Evolutionary conservation across 2,329 filamentous ascomycete genomes (phyloP).

Genomic region (Trichoderma sp.): DNA sequence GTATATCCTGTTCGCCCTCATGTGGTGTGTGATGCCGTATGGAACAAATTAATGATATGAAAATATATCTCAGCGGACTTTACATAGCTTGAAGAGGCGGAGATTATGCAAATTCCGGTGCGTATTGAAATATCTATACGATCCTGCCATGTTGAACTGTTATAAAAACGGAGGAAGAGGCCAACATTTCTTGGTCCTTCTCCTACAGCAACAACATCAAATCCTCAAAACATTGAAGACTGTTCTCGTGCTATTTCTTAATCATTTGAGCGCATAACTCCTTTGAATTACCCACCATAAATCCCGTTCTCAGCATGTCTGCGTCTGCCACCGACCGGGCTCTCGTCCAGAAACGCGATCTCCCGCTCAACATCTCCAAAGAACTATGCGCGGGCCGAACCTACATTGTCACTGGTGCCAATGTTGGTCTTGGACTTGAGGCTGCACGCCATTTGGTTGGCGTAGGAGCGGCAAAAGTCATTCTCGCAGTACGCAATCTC

Average conservation of each 20-base stretch:
- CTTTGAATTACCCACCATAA: not conserved
- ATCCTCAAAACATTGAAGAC: too few species aligned
- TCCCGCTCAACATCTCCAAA: not conserved
- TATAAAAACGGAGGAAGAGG: not conserved
- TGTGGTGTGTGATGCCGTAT: not conserved
- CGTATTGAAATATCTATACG: not conserved
- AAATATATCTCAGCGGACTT: not conserved
- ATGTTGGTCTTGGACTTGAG: conserved; percentile 42
- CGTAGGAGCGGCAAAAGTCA: conserved; percentile 42
- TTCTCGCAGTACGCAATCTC: conserved; percentile 42
- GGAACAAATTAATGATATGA: not conserved
- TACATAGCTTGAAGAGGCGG: not conserved
- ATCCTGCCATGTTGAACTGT: not conserved
- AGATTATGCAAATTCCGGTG: not conserved
- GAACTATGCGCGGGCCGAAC: conserved; percentile 7
- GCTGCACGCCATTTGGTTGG: conserved; percentile 41
- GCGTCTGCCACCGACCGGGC: not conserved
- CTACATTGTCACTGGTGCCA: conserved; percentile 43
- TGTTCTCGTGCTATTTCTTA: not conserved
- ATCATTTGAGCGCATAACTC: not conserved
- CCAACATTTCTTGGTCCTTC: not conserved
- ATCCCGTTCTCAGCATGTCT: not conserved
- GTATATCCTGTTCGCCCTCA: not conserved
- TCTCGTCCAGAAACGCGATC: not conserved
- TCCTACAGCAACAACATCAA: not conserved